phyloP scores from a whole-genome alignment of 2,329 filamentous ascomycete species.

The Colletotrichum abscissum region DNA sequence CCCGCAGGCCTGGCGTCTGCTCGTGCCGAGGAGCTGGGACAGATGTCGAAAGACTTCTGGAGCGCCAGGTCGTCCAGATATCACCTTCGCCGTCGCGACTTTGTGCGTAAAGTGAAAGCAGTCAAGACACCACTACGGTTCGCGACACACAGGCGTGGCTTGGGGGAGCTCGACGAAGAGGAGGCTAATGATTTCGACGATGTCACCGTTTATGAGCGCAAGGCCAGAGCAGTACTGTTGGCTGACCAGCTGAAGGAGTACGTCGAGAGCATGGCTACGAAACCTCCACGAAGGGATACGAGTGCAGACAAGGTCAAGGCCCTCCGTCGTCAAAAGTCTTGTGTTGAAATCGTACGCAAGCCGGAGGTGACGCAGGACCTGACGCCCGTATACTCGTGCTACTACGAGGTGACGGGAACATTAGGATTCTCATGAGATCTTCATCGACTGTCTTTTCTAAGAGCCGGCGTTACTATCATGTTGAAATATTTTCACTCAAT shows the following conservation, averaged over 20 bases:
- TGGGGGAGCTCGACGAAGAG: slow-evolving; percentile 47
- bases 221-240: slow-evolving; percentile 24
- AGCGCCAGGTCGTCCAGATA: slow-evolving; percentile 48
- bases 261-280: slow-evolving; percentile 19
- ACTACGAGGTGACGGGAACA: slow-evolving; percentile 28
- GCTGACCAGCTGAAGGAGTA: slow-evolving; percentile 31
- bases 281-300: not conserved
- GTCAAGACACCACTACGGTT: slow-evolving; percentile 51
- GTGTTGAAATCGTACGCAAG: slow-evolving; percentile 16
- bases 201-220: slow-evolving; percentile 39
- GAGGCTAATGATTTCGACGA: slow-evolving; percentile 49
- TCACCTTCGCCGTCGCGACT: slow-evolving; percentile 50
- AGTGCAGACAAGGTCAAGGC: not conserved
- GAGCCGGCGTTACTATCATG: not conserved
- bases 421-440: not conserved
- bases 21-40: slow-evolving; percentile 49
- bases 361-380: slow-evolving; percentile 31
- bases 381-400: slow-evolving; percentile 34
- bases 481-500: not conserved
- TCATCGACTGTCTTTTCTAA: not conserved
- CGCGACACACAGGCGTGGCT: slow-evolving; percentile 47
- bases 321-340: slow-evolving; percentile 2
- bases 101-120: slow-evolving; percentile 52
- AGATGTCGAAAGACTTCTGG: slow-evolving; percentile 57
- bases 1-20: slow-evolving; percentile 44